Evolutionary conservation across 2,329 filamentous ascomycete species (phyloP).

Genomic region (Hypomyces rosellus): DNA sequence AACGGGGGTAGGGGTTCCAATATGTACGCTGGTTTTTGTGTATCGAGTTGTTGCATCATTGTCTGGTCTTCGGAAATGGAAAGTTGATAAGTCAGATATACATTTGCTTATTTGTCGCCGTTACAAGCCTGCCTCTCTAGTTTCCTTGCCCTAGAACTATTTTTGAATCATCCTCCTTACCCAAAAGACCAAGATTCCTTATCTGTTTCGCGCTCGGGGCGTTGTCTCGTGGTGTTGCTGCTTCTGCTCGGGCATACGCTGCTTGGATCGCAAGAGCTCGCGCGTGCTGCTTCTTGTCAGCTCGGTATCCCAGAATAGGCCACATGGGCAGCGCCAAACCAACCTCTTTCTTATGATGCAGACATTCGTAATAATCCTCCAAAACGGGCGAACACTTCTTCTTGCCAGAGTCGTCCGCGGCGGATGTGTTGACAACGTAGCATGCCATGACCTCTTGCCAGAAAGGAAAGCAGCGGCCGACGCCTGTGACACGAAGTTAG

Average conservation of each 20-base stretch:
- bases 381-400: conserved; percentile 78
- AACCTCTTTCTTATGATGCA: conserved; percentile 99
- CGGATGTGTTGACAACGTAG: conserved; percentile 88
- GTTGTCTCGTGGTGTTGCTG: conserved; percentile 69
- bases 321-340: conserved; percentile 21
- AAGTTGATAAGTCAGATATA: too few relatives aligned
- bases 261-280: conserved; percentile 73
- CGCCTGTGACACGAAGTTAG: conserved; percentile 37
- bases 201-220: conserved; percentile 80
- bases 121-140: conserved; percentile 13
- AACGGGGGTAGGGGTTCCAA: too few relatives aligned
- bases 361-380: conserved; percentile 98
- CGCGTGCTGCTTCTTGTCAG: conserved; percentile 53
- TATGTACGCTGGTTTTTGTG: too few relatives aligned
- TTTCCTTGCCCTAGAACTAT: conserved; percentile 40
- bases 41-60: too few relatives aligned
- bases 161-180: conserved; percentile 75
- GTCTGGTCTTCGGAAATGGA: too few relatives aligned
- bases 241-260: conserved; percentile 76
- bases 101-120: not conserved
- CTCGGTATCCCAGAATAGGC: not conserved
- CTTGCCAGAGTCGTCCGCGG: conserved; percentile 73
- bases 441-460: conserved; percentile 99
- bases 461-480: conserved; percentile 90
- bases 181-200: conserved; percentile 75